phyloP scores from a whole-genome alignment of 2,329 filamentous ascomycete species.

The Aspergillus luchuensis region DNA sequence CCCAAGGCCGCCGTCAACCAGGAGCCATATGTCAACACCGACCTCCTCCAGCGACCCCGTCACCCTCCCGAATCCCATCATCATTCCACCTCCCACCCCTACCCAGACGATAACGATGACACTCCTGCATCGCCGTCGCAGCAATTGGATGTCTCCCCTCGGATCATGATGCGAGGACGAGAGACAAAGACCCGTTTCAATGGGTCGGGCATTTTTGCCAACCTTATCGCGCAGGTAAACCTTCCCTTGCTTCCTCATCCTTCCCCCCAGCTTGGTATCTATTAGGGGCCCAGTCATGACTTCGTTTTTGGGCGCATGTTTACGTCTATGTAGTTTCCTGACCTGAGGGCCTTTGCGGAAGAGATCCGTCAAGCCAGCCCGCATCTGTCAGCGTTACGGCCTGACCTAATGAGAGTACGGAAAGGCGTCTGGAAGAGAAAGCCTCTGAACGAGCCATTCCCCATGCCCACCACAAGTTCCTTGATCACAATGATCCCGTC shows the following conservation, averaged over 20 bases:
- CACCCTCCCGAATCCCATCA: constrained; percentile 15
- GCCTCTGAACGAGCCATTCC: constrained; percentile 33
- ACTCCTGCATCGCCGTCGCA: constrained; percentile 32
- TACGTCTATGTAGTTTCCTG: constrained; percentile 36
- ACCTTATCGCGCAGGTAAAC: constrained; percentile 42
- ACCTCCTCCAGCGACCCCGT: constrained; percentile 32
- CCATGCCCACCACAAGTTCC: constrained; percentile 31
- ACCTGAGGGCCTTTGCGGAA: constrained; percentile 41
- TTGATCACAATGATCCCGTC: constrained; percentile 39
- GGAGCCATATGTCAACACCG: constrained; percentile 32
- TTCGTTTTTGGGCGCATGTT: constrained; percentile 14
- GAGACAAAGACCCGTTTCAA: constrained; percentile 46
- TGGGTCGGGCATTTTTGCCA: constrained; percentile 44
- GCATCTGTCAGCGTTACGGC: constrained; percentile 36
- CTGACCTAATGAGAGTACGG: constrained; percentile 37
- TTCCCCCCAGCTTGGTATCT: neutral
- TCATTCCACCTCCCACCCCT: constrained; percentile 16
- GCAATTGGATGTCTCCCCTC: constrained; percentile 35
- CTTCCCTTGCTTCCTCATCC: neutral
- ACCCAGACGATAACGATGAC: constrained; percentile 22
- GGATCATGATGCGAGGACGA: constrained; percentile 40
- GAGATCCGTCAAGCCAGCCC: constrained; percentile 41
- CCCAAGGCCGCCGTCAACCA: constrained; percentile 38
- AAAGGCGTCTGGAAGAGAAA: constrained; percentile 34
- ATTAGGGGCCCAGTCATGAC: too few species aligned